Evolutionary conservation across 441 rosid genomes (phyloP), one percentile per base, ranked within the genome.

Genomic region (Adansonia madagascariensis): DNA sequence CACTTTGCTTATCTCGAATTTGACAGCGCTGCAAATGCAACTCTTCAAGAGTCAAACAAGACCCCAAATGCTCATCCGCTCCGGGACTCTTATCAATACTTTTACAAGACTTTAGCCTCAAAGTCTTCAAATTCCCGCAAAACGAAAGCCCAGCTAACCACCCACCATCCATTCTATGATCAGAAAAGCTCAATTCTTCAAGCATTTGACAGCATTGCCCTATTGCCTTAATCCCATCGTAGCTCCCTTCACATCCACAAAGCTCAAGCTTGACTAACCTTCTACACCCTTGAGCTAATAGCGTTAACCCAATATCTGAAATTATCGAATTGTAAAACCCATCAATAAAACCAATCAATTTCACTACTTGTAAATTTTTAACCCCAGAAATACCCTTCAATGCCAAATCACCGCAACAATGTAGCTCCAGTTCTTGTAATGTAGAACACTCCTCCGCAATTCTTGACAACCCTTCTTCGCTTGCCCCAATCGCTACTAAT

Each of bases 161-260:
- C 0, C 98, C 97, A 64, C 84, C 91, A 76, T 90, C 98, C 92
- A 93, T 89, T 78, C 85, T 81, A 76, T 93, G 98, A 84, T 89
- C 91, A 52, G 44, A 81, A 8, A 93, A 64, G 27, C 85, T 93
- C 85, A 93, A 82, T 18, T 93, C 98, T 82, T 93, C 95, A 75
- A 91, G 87, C 95, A 93, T 91, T 78, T 89, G 97, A 81, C 98
- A 93, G 41, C 95, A 90, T 79, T 93, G 95, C 61, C 98, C 97
- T 0, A 91, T 86, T 2, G 98, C 98, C 80, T 93, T 93, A 76
- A 93, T 84, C 80, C 97, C 95, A 80, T 89, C 94, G 17, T 85
- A 93, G 53, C 98, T 93, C 12, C 98, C 98, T 77, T 90, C 97
- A 55, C 98, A 93, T 56, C 90, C 95, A 81, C 86, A 78, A 6